Base-by-base conservation (phyloP, 441 rosid genomes). In the Metrosideros polymorpha region DNA sequence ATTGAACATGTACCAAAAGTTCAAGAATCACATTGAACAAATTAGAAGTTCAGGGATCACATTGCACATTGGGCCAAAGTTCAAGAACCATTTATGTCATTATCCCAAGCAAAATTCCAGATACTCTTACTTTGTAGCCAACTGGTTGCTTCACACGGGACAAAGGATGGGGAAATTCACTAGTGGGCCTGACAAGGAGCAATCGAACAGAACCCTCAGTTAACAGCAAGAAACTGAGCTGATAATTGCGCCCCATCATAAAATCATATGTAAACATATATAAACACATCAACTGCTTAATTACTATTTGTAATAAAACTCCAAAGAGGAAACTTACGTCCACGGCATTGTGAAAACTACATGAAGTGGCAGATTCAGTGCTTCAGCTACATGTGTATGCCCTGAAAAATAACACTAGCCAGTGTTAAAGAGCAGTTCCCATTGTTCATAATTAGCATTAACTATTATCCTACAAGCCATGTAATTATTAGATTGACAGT, bases 291-390 rank as follows among this genome's bases (percentile, higher is more conserved):
- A 71, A 49, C 49, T 15, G 10, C 25, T 52, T 18, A 83, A 54
- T 47, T 47, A 53, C 45, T 51, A 83, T 49, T 27, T 30, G 63
- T 3, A 47, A 39, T 49, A 32, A 47, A 59, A 17, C 27, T 49
- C 39, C 49, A 77, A 63, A 51, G 30, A 43, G 5, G 59, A 45
- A 84, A 84, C 7, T 90, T 91, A 92, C 94, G 91, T 92, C 94
- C 94, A 92, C 47, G 94, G 94, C 94, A 92, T 92, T 17, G 94
- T 92, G 88, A 92, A 92, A 61, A 91, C 83, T 82, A 92, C 87
- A 77, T 92, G 94, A 83, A 92, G 79, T 19, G 94, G 94, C 75
- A 92, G 84, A 52, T 89, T 89, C 39, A 92, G 89, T 3, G 84
- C 85, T 89, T 92, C 93, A 19, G 93, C 94, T 51, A 92, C 93